Conservation (phyloP, 2,329 filamentous ascomycete species). For the Aspergillus fumigatiaffinis region DNA sequence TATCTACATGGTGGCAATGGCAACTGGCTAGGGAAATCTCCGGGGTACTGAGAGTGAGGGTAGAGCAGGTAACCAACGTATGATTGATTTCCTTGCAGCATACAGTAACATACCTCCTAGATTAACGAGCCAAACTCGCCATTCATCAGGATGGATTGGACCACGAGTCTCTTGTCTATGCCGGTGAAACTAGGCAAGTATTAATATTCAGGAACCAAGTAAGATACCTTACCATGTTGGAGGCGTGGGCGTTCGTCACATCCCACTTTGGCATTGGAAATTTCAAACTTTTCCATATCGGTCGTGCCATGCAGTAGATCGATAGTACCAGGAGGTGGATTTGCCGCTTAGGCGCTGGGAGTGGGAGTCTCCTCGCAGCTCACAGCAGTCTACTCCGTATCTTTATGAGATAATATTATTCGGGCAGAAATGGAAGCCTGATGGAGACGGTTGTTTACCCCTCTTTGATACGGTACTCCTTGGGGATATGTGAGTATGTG, state of each 20-base stretch:
- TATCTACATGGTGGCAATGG: background rate
- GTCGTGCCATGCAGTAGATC: background rate
- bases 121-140: background rate
- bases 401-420: background rate
- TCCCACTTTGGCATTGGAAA: background rate
- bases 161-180: background rate
- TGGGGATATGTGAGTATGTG: background rate
- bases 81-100: too few relatives aligned
- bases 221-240: background rate
- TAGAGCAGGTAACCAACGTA: too few relatives aligned
- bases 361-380: background rate
- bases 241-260: background rate
- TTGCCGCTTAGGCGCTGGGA: background rate
- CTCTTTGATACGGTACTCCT: background rate
- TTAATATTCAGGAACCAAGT: background rate
- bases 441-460: background rate
- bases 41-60: background rate
- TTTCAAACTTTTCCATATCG: background rate
- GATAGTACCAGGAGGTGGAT: background rate
- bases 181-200: background rate
- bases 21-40: background rate
- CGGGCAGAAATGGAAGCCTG: background rate
- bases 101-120: too few relatives aligned
- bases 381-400: too few relatives aligned
- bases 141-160: background rate